Evolutionary conservation across 106 monocot species (phyloP), one percentile per base, ranked within the genome.

Genomic region (Apostasia ramifera): DNA sequence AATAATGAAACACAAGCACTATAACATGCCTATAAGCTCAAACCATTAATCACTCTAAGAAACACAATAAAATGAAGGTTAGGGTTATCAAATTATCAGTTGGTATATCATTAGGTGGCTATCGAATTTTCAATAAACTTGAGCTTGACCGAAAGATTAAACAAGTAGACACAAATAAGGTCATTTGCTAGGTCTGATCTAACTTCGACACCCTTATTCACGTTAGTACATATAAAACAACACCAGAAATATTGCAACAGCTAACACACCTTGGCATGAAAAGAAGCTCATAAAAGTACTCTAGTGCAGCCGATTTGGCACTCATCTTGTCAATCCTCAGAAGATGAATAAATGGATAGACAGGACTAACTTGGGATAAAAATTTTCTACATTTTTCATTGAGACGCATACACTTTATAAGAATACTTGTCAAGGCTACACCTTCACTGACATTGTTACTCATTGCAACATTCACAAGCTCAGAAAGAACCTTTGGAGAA

Each of bases 251-350:
- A 26, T 53, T 13, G 40, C 3, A 7, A 39, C 6, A 13, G 44
- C 45, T 58, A 61, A n/a, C 44, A 48, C 85, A 98, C 97, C 97
- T 72, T 50, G 97, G 97, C 66, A 98, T 87, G 53, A 69, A 80
- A 75, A 98, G 89, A 67, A 98, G 79, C 71, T 98, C 97, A 58
- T 98, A 82, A 76, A 98, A 92, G 77, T 98, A 98, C 70, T 93
- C 90, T 10, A 98, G 85, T 52, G 87, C 86, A 54, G 97, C 85
- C 53, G 71, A 81, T 79, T 87, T 98, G 39, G 82, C 86, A 59
- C 74, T 77, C 43, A 51, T 74, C 47, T 87, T 83, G 60, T 73
- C 81, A 55, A 79, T 81, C 73, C 67, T 77, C 11, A 98, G 64
- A 40, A 98, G 79, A 50, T 90, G 79, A 15, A 98, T 80, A 71